Conservation (phyloP, 805 yeast species). For the Saccharomyces jurei region DNA sequence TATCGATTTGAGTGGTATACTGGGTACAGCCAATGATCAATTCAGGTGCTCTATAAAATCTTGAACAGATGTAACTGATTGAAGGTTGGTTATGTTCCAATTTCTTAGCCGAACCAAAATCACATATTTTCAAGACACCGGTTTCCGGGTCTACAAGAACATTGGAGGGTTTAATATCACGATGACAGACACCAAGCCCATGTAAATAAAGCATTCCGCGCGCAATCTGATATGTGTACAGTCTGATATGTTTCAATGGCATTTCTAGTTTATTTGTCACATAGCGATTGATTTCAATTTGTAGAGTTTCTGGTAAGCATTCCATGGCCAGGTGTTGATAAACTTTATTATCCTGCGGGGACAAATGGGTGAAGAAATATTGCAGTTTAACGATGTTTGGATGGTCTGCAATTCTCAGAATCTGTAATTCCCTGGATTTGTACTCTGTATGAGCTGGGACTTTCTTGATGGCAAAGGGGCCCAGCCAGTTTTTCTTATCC, state of each 20-base stretch:
- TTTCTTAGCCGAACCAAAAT: slow-evolving; percentile 78
- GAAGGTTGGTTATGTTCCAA: slow-evolving; percentile 76
- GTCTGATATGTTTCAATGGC: slow-evolving; percentile 66
- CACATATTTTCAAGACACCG: slow-evolving; percentile 67
- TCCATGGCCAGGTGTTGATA: slow-evolving; percentile 84
- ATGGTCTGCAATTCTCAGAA: slow-evolving; percentile 64
- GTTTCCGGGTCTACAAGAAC: slow-evolving; percentile 65
- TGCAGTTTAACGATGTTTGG: slow-evolving; percentile 69
- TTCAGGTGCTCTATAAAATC: slow-evolving; percentile 82
- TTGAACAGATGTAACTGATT: slow-evolving; percentile 89
- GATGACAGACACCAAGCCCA: slow-evolving; percentile 70
- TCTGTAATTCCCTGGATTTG: slow-evolving; percentile 73
- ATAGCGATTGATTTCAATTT: slow-evolving; percentile 64
- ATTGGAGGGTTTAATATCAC: slow-evolving; percentile 81
- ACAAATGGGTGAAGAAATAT: slow-evolving; percentile 62
- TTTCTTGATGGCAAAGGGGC: slow-evolving; percentile 77
- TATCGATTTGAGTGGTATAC: slow-evolving; percentile 85
- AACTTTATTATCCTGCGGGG: slow-evolving; percentile 53
- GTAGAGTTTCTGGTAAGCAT: slow-evolving; percentile 74
- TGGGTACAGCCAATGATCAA: slow-evolving; percentile 82
- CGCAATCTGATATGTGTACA: slow-evolving; percentile 71
- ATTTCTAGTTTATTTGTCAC: slow-evolving; percentile 51
- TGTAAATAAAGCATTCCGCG: slow-evolving; percentile 78
- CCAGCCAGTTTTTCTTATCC: slow-evolving; percentile 47
- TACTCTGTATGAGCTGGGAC: slow-evolving; percentile 86